Base-by-base conservation (phyloP, 257 asterid species). In the Ilex asprella region DNA sequence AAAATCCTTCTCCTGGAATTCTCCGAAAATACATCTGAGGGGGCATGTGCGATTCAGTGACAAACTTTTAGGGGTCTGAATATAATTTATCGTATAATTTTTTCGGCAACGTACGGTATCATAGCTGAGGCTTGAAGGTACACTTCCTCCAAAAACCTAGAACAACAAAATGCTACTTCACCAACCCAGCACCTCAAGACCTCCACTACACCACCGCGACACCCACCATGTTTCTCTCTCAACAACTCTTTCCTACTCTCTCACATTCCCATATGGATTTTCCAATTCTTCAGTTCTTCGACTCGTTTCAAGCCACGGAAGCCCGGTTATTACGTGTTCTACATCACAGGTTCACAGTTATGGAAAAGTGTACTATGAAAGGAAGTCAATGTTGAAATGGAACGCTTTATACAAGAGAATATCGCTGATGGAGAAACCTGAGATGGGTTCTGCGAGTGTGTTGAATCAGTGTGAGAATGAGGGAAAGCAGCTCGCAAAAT, bases 391-490 rank as follows among this genome's bases (percentile, higher is more conserved):
- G 78, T 75, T 63, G 75, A 84, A 69, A 57, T 89, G 99, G 99
- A 75, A 69, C 39, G 68, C 66, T 46, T 72, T 89, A 31, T 84
- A 77, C 82, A 89, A 78, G 84, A 73, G 77, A 66, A 78, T 93
- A 63, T 78, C 85, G 27, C 61, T 55, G 72, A 31, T 76, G 85
- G 78, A 78, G 52, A 72, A 79, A 50, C 78, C 89, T 6, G 53
- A 71, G 10, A 52, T 55, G 74, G 90, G 83, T 21, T 41, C 85
- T 68, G 76, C 82, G 55, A 72, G 86, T 58, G 97, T 93, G 79
- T 72, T 93, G 81, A 82, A 81, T 63, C 79, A 82, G 77, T 72
- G 81, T 64, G 97, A 89, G 61, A 87, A 75, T 68, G 88, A 75
- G 54, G 94, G 95, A 5, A 82, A 84, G 41, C 71, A 31, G 60